A percentile compares a stretch with the other conserved stretches of the same genome.
phyloP scores from a whole-genome alignment of 208 protist genomes.

The Leishmania arabica region DNA sequence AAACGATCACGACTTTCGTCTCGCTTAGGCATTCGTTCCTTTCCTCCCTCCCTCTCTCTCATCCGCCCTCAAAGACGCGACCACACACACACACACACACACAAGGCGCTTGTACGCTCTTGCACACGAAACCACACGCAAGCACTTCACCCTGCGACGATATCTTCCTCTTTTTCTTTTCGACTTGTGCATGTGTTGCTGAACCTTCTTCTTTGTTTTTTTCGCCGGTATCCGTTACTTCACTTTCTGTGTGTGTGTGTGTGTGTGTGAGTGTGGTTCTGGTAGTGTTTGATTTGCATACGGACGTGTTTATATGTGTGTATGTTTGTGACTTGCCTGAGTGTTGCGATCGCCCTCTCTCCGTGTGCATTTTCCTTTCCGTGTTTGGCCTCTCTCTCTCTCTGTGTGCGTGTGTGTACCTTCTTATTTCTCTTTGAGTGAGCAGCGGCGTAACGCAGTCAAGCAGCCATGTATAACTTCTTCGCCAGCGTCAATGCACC shows the following conservation, averaged over 20 bases:
- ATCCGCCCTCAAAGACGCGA: not conserved
- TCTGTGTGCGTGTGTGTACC: not conserved
- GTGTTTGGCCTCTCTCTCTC: not conserved
- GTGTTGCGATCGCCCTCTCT: too few relatives aligned
- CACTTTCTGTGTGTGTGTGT: not conserved
- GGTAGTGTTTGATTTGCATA: not conserved
- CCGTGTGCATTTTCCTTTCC: too few relatives aligned
- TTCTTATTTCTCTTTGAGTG: constrained; percentile 1
- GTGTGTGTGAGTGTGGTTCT: not conserved
- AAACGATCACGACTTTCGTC: not conserved
- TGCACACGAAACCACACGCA: not conserved
- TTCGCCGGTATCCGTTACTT: not conserved
- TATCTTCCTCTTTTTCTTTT: not conserved
- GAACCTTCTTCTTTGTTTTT: not conserved
- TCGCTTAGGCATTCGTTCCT: too few relatives aligned
- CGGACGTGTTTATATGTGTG: too few relatives aligned
- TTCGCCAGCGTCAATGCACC: not conserved
- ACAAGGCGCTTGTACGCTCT: not conserved
- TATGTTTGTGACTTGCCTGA: too few relatives aligned
- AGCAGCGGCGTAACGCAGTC: not conserved
- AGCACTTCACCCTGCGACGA: not conserved
- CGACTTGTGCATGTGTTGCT: not conserved
- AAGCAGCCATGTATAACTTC: not conserved
- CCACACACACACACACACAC: not conserved
- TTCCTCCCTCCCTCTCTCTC: not conserved